Conservation (phyloP, 768 basidiomycete species). For the Russula dissimulans region DNA sequence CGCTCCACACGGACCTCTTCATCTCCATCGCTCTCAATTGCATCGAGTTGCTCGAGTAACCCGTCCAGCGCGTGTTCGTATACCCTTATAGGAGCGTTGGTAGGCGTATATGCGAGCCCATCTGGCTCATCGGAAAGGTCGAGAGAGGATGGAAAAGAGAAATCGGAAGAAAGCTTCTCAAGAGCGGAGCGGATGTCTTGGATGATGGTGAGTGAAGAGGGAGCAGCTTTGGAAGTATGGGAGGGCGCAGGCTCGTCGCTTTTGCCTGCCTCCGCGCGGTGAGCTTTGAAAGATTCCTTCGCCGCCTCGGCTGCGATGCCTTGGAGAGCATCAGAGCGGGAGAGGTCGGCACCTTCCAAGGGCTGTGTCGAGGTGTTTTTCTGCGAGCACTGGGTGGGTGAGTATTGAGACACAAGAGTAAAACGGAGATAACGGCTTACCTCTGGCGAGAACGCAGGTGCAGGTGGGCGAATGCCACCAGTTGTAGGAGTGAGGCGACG, state of each 20-base stretch:
- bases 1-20: constrained; percentile 41
- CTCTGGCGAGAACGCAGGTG: background rate
- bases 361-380: background rate
- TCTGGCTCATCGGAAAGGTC: constrained; percentile 4
- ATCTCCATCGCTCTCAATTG: constrained; percentile 56
- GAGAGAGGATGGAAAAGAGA: constrained; percentile 10
- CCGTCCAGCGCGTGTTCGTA: constrained; percentile 56
- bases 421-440: background rate
- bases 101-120: constrained; percentile 49
- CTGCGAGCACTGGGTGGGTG: background rate
- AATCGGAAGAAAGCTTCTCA: background rate
- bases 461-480: background rate
- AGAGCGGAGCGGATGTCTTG: constrained; percentile 4
- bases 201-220: background rate
- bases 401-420: background rate
- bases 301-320: constrained; percentile 7
- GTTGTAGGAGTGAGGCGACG: background rate
- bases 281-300: constrained; percentile 14
- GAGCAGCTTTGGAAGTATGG: background rate
- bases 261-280: constrained; percentile 5
- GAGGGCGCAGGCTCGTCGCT: background rate
- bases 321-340: constrained; percentile 6
- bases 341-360: constrained; percentile 5
- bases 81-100: constrained; percentile 50
- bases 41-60: constrained; percentile 58